Conservation (phyloP, 2,329 filamentous ascomycete genomes). For the Aspergillus sp. region DNA sequence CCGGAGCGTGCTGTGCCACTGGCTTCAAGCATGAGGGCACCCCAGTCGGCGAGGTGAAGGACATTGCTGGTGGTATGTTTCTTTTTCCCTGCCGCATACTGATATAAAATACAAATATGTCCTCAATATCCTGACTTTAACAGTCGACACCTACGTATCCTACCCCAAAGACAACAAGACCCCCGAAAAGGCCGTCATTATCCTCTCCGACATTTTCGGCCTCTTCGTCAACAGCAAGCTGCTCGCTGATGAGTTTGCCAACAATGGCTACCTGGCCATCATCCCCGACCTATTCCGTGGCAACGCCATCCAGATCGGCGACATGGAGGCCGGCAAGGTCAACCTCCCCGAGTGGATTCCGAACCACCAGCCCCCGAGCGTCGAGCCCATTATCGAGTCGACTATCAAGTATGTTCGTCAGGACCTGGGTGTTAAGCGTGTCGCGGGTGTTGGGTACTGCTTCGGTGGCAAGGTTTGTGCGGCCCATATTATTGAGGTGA, state of each 20-base stretch:
- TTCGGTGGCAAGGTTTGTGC: slow-evolving; percentile 59
- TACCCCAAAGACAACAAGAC: slow-evolving; percentile 45
- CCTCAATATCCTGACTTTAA: background rate
- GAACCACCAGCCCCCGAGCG: slow-evolving; percentile 40
- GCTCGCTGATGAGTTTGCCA: slow-evolving; percentile 66
- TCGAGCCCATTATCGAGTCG: slow-evolving; percentile 47
- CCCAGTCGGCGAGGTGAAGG: slow-evolving; percentile 41
- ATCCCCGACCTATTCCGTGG: slow-evolving; percentile 65
- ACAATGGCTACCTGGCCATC: slow-evolving; percentile 61
- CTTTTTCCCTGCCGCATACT: no score
- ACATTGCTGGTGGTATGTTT: slow-evolving; percentile 38
- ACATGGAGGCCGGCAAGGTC: slow-evolving; percentile 38
- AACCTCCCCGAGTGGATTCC: slow-evolving; percentile 45
- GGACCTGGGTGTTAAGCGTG: slow-evolving; percentile 48
- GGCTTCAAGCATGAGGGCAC: slow-evolving; percentile 47
- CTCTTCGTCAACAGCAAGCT: slow-evolving; percentile 53
- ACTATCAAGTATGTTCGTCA: slow-evolving; percentile 50
- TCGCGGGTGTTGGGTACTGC: slow-evolving; percentile 65
- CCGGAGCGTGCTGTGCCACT: slow-evolving; percentile 39
- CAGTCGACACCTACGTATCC: slow-evolving; percentile 50
- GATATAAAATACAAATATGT: background rate
- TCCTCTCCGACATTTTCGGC: slow-evolving; percentile 53
- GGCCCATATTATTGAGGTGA: background rate
- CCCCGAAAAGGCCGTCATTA: slow-evolving; percentile 47
- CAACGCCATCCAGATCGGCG: slow-evolving; percentile 51